Evolutionary conservation across 2,329 filamentous ascomycete genomes (phyloP).

Genomic region (Ustulina deusta): DNA sequence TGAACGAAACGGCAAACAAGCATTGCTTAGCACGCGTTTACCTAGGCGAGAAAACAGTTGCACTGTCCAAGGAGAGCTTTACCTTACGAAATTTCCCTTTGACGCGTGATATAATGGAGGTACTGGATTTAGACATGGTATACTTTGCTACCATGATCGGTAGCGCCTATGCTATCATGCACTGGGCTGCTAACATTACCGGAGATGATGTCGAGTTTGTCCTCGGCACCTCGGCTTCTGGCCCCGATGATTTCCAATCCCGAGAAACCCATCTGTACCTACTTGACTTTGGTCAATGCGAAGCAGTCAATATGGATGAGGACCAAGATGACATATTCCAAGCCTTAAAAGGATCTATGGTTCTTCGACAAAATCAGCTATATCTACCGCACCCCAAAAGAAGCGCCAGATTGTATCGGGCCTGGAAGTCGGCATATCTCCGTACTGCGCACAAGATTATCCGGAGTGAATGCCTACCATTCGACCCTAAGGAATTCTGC

Average conservation of each 20-base stretch:
- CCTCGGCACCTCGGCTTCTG: neutral
- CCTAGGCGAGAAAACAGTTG: neutral
- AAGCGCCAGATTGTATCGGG: neutral
- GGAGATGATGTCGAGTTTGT: neutral
- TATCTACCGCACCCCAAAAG: neutral
- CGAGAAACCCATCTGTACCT: neutral
- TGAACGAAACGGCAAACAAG: slow-evolving; percentile 4
- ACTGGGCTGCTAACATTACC: neutral
- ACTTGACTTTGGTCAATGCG: neutral
- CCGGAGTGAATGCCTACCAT: neutral
- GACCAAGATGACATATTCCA: slow-evolving; percentile 6
- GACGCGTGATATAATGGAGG: neutral
- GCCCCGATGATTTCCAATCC: neutral
- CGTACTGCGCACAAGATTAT: neutral
- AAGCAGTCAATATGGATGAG: neutral
- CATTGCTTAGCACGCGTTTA: slow-evolving; percentile 8
- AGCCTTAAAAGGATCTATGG: neutral
- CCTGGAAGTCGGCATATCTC: neutral
- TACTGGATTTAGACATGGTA: neutral
- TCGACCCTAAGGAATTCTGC: neutral
- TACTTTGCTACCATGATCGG: neutral
- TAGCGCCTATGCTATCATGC: neutral
- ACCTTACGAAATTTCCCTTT: neutral
- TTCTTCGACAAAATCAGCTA: neutral
- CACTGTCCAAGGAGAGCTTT: slow-evolving; percentile 1